A percentile compares a stretch with the other conserved stretches of the same genome.
Conservation (phyloP, 495 filamentous ascomycete species). For the Neurospora tetraspora region DNA sequence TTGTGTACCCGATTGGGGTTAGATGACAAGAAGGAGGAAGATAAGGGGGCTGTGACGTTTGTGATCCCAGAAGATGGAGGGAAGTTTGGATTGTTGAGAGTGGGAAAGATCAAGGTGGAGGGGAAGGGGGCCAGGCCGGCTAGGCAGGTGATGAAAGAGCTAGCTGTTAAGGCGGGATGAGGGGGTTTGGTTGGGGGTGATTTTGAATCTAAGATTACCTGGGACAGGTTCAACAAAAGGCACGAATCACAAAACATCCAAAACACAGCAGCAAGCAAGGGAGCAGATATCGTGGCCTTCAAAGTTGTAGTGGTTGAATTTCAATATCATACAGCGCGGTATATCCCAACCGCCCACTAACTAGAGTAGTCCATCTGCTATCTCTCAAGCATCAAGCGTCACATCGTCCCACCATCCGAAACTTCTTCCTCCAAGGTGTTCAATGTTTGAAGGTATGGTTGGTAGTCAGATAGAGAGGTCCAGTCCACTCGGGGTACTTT, state of each 20-base stretch:
- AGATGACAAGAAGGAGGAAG: not conserved
- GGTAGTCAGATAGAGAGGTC: constrained; percentile 19
- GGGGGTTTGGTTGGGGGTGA: too few species aligned
- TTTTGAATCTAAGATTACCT: too few species aligned
- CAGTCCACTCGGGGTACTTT: not conserved
- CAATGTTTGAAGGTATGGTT: not conserved
- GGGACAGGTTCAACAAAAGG: too few species aligned
- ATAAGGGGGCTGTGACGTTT: not conserved
- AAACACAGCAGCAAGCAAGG: not conserved
- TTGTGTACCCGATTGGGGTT: not conserved
- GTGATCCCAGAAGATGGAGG: not conserved
- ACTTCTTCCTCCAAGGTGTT: not conserved
- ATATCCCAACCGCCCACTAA: not conserved
- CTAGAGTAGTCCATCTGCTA: not conserved
- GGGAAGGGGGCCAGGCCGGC: constrained; percentile 8
- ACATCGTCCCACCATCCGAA: not conserved
- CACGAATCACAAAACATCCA: not conserved
- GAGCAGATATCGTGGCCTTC: not conserved
- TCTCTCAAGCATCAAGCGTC: not conserved
- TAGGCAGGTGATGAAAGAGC: not conserved
- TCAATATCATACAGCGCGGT: constrained; percentile 12
- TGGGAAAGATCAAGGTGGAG: constrained; percentile 25
- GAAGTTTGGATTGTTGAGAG: constrained; percentile 9
- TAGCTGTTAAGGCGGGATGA: not conserved
- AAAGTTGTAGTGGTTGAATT: not conserved